Evolutionary conservation across 1,139 yeast genomes (phyloP).

Genomic region (Pneumocystis murina): DNA sequence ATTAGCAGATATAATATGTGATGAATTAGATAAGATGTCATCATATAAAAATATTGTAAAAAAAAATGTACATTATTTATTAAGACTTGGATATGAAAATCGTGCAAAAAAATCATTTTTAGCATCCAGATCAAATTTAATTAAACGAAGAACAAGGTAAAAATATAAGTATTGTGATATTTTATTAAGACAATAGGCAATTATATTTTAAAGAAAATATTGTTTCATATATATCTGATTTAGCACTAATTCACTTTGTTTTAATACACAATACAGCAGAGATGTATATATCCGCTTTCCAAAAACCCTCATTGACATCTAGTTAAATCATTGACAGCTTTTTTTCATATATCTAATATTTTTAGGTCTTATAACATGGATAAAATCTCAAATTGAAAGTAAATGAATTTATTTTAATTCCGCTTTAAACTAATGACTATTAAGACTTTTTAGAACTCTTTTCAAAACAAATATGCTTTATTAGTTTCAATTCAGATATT

Average conservation of each 20-base stretch:
- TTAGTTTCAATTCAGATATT: background rate
- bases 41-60: conserved; percentile 16
- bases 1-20: conserved; percentile 20
- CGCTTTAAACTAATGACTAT: background rate
- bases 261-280: conserved; percentile 36
- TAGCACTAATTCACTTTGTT: conserved; percentile 47
- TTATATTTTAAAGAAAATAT: conserved; percentile 44
- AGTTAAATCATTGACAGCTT: conserved; percentile 26
- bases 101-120: conserved; percentile 37
- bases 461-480: background rate
- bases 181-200: conserved; percentile 29
- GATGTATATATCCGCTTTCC: conserved; percentile 15
- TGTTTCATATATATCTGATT: conserved; percentile 40
- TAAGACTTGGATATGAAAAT: conserved; percentile 30
- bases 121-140: conserved; percentile 32
- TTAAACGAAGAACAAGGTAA: conserved; percentile 17
- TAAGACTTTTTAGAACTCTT: background rate
- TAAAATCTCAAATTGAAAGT: conserved; percentile 43
- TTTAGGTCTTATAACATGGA: conserved; percentile 47
- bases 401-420: background rate
- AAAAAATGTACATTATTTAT: conserved; percentile 28
- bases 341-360: conserved; percentile 27
- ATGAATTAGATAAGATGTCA: conserved; percentile 25
- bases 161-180: background rate
- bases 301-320: background rate